phyloP scores from a whole-genome alignment of 305 asterid genomes.

The Fraxinus sp. region DNA sequence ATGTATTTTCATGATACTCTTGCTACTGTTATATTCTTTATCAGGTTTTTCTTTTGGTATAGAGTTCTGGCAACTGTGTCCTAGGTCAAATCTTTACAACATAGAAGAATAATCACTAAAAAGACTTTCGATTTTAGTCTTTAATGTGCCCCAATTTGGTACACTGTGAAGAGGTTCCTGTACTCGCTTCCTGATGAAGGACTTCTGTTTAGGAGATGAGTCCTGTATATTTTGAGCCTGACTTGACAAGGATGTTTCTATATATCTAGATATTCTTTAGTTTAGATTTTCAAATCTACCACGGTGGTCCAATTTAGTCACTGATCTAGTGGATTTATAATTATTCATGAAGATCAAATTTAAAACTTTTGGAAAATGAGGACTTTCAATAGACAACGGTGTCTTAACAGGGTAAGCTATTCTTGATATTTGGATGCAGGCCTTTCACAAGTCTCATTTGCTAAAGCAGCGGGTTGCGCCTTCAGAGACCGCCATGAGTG shows the following conservation, averaged over 20 bases:
- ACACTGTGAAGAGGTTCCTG: not conserved
- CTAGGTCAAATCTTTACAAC: slow-evolving; percentile 7
- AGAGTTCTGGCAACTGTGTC: slow-evolving; percentile 5
- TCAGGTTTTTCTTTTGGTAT: not conserved
- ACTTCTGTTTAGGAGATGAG: not conserved
- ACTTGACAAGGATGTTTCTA: not conserved
- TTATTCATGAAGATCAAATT: slow-evolving; percentile 15
- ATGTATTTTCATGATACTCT: slow-evolving; percentile 2
- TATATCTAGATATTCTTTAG: not conserved
- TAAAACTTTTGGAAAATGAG: not conserved
- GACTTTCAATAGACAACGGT: not conserved
- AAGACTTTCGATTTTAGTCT: not conserved
- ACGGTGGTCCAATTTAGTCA: slow-evolving; percentile 11
- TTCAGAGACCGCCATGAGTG: slow-evolving; percentile 98
- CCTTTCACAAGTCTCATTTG: slow-evolving; percentile 97
- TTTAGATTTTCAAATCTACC: slow-evolving; percentile 8
- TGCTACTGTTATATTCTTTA: slow-evolving; percentile 4
- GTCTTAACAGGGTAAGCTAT: slow-evolving; percentile 12
- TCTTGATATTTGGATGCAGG: slow-evolving; percentile 44
- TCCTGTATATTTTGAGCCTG: not conserved
- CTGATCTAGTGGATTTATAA: not conserved
- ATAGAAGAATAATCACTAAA: not conserved
- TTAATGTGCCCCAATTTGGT: not conserved
- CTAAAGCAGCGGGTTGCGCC: slow-evolving; percentile 95
- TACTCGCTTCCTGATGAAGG: not conserved